Evolutionary conservation across 805 yeast species (phyloP).

Genomic region (Saccharomycopsis amapae): DNA sequence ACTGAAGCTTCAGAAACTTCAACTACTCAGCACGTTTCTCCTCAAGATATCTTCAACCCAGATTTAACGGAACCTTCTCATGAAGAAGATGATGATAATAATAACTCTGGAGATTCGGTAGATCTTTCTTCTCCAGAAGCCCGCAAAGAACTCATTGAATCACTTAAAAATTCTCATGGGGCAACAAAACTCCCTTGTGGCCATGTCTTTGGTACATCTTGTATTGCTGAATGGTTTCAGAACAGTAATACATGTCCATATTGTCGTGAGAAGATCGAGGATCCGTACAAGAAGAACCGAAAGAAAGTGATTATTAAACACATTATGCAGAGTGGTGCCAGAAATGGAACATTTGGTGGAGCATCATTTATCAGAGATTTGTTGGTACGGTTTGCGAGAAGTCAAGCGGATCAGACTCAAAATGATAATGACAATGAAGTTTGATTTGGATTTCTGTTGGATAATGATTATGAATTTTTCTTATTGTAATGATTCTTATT

Average conservation of each 20-base stretch:
- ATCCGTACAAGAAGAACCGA: slow-evolving; percentile 4
- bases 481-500: too few relatives aligned
- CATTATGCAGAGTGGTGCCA: neutral
- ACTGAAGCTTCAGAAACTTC: neutral
- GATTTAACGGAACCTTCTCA: neutral
- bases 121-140: neutral
- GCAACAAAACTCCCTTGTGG: slow-evolving; percentile 77
- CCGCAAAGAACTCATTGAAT: neutral
- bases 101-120: neutral
- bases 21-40: neutral
- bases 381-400: too few relatives aligned
- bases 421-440: too few relatives aligned
- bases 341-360: too few relatives aligned
- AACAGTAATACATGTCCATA: slow-evolving; percentile 74
- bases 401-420: too few relatives aligned
- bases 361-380: too few relatives aligned
- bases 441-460: too few relatives aligned
- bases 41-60: neutral
- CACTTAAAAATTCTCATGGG: slow-evolving; percentile 37
- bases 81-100: neutral
- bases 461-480: too few relatives aligned
- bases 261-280: slow-evolving; percentile 57
- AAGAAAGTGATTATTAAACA: neutral
- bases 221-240: slow-evolving; percentile 77
- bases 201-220: slow-evolving; percentile 76